These are phyloP conservation scores for Sporisorium exsertum DNA, from an alignment of 1,284 basidiomycete species.

Conservation along the genomic window DNA sequence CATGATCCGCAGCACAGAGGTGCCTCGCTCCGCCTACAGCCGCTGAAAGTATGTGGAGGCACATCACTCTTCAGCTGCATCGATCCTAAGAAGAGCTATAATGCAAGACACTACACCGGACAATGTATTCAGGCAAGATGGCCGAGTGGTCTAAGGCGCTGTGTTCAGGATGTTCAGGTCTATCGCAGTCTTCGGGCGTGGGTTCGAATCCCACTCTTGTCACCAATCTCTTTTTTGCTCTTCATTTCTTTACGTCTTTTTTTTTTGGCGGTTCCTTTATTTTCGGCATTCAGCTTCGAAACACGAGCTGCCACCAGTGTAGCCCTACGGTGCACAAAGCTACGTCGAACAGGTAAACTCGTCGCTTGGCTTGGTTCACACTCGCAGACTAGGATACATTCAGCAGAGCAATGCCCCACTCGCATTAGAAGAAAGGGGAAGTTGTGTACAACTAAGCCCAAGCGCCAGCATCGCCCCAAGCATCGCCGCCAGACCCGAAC, in stretches of 20 bases:
- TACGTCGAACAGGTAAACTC: too few species aligned
- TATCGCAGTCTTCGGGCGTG: slow-evolving; percentile 65
- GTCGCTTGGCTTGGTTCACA: too few species aligned
- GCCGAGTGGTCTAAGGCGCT: slow-evolving; percentile 69
- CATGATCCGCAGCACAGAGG: neutral
- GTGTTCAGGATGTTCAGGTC: slow-evolving; percentile 46
- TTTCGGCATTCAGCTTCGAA: too few species aligned
- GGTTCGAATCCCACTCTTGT: slow-evolving; percentile 69
- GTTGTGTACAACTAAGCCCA: slow-evolving; percentile 12
- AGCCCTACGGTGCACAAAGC: too few species aligned
- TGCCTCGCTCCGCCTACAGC: too few species aligned
- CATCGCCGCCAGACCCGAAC: slow-evolving; percentile 33
- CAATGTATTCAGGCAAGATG: slow-evolving; percentile 60
- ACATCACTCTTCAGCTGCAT: slow-evolving; percentile 7
- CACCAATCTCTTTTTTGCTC: slow-evolving; percentile 44
- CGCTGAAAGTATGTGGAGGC: slow-evolving; percentile 28
- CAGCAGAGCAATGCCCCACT: too few species aligned
- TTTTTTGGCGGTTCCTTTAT: neutral
- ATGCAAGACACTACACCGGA: too few species aligned
- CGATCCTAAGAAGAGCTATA: neutral
- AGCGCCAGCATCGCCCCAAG: slow-evolving; percentile 31
- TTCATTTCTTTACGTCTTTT: slow-evolving; percentile 4
- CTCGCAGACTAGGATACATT: too few species aligned
- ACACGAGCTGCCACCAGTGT: too few species aligned
- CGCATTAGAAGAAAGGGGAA: neutral